Conservation (phyloP, 2,329 filamentous ascomycete genomes). For the Ascochyta koolunga region DNA sequence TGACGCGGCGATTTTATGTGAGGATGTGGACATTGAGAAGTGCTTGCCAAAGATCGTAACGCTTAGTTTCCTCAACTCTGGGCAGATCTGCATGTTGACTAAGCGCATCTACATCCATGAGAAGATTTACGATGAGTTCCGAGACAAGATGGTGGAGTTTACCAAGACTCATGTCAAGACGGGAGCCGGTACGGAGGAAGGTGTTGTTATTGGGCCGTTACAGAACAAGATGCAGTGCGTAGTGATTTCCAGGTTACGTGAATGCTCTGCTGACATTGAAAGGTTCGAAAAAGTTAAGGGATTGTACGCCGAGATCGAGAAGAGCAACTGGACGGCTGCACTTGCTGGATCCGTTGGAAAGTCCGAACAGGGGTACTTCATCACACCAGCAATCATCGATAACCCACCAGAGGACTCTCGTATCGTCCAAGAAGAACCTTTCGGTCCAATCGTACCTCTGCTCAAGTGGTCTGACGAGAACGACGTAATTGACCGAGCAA, state of each 20-base stretch:
- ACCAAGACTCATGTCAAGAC: constrained; percentile 50
- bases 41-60: constrained; percentile 43
- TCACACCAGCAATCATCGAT: constrained; percentile 64
- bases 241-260: neutral
- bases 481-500: constrained; percentile 54
- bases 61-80: constrained; percentile 62
- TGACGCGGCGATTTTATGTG: constrained; percentile 63
- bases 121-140: constrained; percentile 40
- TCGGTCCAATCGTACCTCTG: constrained; percentile 69
- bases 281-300: constrained; percentile 62
- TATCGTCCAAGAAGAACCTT: constrained; percentile 66
- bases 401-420: constrained; percentile 62
- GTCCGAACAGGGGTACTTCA: constrained; percentile 58
- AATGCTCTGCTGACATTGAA: constrained; percentile 9
- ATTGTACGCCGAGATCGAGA: constrained; percentile 61
- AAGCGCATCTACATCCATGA: constrained; percentile 45
- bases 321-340: constrained; percentile 58
- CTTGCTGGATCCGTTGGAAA: constrained; percentile 49
- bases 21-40: constrained; percentile 57
- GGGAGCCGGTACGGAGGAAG: constrained; percentile 31
- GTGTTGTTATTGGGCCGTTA: constrained; percentile 38
- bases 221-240: constrained; percentile 34
- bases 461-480: constrained; percentile 64
- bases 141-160: constrained; percentile 51
- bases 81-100: constrained; percentile 52